phyloP scores from a whole-genome alignment of 2,329 filamentous ascomycete species.

The Colletotrichum abscissum region DNA sequence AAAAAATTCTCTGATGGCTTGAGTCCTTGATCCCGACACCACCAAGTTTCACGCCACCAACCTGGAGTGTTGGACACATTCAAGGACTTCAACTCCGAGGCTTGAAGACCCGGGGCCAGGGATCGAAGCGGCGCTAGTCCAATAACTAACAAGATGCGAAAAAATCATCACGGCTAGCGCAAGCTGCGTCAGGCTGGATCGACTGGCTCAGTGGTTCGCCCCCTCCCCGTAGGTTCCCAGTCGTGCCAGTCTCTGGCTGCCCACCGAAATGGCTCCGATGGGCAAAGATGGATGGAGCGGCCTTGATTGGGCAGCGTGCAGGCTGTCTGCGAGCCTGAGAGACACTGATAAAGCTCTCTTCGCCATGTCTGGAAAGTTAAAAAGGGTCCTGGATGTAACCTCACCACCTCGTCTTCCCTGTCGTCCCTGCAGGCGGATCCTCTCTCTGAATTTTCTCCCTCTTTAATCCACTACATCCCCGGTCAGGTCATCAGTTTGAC shows the following conservation, averaged over 20 bases:
- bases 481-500: neutral
- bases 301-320: neutral
- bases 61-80: neutral
- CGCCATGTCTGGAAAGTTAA: conserved; percentile 22
- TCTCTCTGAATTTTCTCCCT: neutral
- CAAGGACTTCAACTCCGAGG: neutral
- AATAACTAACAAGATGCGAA: neutral
- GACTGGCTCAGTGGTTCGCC: neutral
- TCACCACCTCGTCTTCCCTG: conserved; percentile 1
- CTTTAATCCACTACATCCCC: neutral
- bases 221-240: neutral
- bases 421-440: neutral
- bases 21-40: conserved; percentile 9
- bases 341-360: neutral
- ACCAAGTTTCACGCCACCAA: neutral
- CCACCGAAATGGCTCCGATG: conserved; percentile 30
- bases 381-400: conserved; percentile 19
- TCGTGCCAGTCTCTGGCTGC: neutral
- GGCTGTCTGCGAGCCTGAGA: neutral
- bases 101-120: neutral
- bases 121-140: neutral
- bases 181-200: neutral
- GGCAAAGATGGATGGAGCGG: conserved; percentile 8
- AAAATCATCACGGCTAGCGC: neutral
- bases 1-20: conserved; percentile 14